phyloP scores from a whole-genome alignment of 2,329 filamentous ascomycete genomes.

The Colletotrichum tropicale region DNA sequence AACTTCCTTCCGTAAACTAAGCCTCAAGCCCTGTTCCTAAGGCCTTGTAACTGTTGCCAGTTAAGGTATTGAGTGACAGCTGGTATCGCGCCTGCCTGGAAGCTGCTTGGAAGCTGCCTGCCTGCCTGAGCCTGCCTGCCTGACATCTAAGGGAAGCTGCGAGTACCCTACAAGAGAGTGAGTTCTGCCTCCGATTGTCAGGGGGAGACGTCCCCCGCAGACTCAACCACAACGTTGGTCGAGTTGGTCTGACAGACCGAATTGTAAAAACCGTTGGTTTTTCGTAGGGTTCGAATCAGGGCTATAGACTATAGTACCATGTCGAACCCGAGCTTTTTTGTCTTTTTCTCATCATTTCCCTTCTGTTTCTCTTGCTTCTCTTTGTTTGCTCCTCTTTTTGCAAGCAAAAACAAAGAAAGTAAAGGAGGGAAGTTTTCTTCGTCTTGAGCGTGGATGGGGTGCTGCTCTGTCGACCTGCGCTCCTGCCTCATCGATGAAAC shows the following conservation, averaged over 20 bases:
- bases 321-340: neutral
- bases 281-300: neutral
- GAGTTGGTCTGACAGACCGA: neutral
- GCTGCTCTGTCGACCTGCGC: neutral
- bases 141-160: neutral
- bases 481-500: no score
- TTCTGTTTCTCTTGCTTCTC: neutral
- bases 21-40: accelerated
- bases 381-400: no score
- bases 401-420: no score
- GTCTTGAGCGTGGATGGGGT: accelerated
- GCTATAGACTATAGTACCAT: no score
- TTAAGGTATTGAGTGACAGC: accelerated
- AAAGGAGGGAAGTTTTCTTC: neutral
- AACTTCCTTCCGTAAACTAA: no score
- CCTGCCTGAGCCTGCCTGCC: neutral
- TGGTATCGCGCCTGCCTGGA: neutral
- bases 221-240: neutral
- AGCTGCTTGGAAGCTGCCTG: neutral
- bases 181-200: accelerated
- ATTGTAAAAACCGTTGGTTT: neutral
- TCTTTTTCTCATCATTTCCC: neutral
- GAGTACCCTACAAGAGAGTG: neutral
- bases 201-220: neutral
- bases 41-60: accelerated